Conservation (phyloP, 1,139 yeast species). For the Scheffersomyces lignicola region DNA sequence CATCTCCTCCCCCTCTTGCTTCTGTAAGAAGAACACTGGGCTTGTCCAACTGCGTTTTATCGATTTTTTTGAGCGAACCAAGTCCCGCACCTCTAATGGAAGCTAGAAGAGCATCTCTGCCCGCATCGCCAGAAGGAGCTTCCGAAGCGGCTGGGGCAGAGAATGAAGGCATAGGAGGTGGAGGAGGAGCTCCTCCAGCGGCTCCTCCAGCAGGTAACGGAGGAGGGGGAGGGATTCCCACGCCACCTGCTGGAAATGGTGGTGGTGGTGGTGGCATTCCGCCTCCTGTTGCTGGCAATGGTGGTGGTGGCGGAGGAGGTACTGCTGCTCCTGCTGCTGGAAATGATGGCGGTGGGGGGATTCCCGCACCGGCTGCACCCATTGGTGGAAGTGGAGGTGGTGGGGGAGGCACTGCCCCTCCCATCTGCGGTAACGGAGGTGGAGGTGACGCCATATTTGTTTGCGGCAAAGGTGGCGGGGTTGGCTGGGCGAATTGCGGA, state of each 20-base stretch:
- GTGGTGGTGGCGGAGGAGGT: conserved; percentile 13
- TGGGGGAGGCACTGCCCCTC: conserved; percentile 19
- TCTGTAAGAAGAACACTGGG: conserved; percentile 75
- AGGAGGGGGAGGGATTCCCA: conserved; percentile 19
- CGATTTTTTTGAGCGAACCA: conserved; percentile 68
- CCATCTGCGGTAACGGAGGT: conserved; percentile 6
- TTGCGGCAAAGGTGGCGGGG: conserved; percentile 10
- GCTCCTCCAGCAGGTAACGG: conserved; percentile 22
- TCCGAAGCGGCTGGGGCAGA: conserved; percentile 23
- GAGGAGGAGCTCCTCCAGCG: conserved; percentile 26
- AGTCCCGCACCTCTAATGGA: conserved; percentile 82
- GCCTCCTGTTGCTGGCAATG: conserved; percentile 5
- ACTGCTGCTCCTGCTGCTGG: conserved; percentile 5
- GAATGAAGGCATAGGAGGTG: conserved; percentile 33
- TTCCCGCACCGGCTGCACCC: conserved; percentile 8
- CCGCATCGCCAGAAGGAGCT: conserved; percentile 43
- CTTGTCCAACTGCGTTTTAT: conserved; percentile 77
- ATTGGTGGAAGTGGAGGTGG: conserved; percentile 14
- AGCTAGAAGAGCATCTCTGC: conserved; percentile 81
- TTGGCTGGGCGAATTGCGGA: conserved; percentile 21
- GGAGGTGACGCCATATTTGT: conserved; percentile 15
- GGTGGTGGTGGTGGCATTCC: conserved; percentile 15
- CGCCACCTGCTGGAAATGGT: conserved; percentile 15
- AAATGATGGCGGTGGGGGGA: conserved; percentile 12
- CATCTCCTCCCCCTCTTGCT: conserved; percentile 58